A percentile compares a stretch with the other conserved stretches of the same genome.
These are phyloP conservation scores for Tuber calosporum DNA, from an alignment of 495 filamentous ascomycete genomes.

Conservation along the genomic window DNA sequence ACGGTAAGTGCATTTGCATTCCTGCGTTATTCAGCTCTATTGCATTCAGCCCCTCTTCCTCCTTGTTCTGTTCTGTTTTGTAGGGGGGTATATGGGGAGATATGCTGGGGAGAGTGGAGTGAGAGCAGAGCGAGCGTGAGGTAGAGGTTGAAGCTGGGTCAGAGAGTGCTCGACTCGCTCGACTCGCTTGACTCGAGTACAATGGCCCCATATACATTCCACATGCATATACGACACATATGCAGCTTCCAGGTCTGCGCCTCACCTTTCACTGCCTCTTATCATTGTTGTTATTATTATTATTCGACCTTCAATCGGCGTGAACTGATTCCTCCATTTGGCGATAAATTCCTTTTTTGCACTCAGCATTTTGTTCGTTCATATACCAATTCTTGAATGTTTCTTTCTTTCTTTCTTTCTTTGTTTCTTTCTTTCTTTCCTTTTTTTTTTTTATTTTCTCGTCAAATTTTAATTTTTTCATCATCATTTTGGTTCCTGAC, in stretches of 20 bases:
- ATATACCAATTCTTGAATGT: constrained; percentile 22
- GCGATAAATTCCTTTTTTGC: neutral
- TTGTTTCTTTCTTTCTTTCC: neutral
- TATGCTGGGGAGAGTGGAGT: neutral
- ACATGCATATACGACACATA: neutral
- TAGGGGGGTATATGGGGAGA: neutral
- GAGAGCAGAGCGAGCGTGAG: neutral
- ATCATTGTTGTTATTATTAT: neutral
- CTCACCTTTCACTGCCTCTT: neutral
- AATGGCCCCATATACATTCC: neutral
- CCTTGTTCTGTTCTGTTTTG: neutral
- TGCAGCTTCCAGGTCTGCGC: neutral
- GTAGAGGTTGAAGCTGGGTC: neutral
- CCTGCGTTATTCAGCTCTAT: neutral
- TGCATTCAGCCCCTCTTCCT: constrained; percentile 4
- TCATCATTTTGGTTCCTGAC: neutral
- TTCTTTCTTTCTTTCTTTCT: neutral
- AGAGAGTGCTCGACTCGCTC: neutral
- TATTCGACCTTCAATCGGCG: neutral
- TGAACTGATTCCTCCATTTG: neutral
- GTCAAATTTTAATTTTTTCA: neutral
- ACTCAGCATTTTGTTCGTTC: constrained; percentile 3
- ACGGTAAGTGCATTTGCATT: constrained; percentile 6
- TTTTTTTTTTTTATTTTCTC: neutral
- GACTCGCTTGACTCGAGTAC: constrained; percentile 5